phyloP scores from a whole-genome alignment of 768 basidiomycete species.

The Boletales sp. region DNA sequence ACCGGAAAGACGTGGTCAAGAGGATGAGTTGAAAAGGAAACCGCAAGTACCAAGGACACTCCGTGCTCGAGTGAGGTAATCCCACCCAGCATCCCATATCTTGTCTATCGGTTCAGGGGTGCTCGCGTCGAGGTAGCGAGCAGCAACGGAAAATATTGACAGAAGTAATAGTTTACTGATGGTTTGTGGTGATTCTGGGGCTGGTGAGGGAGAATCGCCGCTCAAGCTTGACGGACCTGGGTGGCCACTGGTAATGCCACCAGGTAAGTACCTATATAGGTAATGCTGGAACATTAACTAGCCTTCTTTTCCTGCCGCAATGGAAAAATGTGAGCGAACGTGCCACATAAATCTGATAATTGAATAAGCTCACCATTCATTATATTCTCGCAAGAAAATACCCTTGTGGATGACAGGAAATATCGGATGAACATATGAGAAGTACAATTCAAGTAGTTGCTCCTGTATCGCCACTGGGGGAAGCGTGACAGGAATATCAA shows the following conservation, averaged over 20 bases:
- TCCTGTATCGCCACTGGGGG: slow-evolving; percentile 65
- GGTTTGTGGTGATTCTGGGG: slow-evolving; percentile 54
- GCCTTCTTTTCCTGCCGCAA: slow-evolving; percentile 26
- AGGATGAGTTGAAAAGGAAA: background rate
- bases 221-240: slow-evolving; percentile 29
- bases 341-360: background rate
- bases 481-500: slow-evolving; percentile 44
- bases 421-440: slow-evolving; percentile 78
- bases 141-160: slow-evolving; percentile 78
- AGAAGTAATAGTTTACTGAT: slow-evolving; percentile 68
- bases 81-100: slow-evolving; percentile 68
- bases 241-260: slow-evolving; percentile 32
- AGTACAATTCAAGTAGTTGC: slow-evolving; percentile 69
- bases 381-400: slow-evolving; percentile 64
- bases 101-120: slow-evolving; percentile 47
- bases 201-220: slow-evolving; percentile 8
- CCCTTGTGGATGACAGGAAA: slow-evolving; percentile 78
- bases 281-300: background rate
- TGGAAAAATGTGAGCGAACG: slow-evolving; percentile 1
- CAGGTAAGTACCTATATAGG: slow-evolving; percentile 14
- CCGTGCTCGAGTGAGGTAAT: slow-evolving; percentile 61
- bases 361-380: slow-evolving; percentile 39
- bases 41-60: slow-evolving; percentile 53
- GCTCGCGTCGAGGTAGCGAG: slow-evolving; percentile 58
- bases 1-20: slow-evolving; percentile 2